A percentile compares a stretch with the other conserved stretches of the same genome.
Conservation (phyloP, 495 filamentous ascomycete species). For the Chaetomium cochliodes region DNA sequence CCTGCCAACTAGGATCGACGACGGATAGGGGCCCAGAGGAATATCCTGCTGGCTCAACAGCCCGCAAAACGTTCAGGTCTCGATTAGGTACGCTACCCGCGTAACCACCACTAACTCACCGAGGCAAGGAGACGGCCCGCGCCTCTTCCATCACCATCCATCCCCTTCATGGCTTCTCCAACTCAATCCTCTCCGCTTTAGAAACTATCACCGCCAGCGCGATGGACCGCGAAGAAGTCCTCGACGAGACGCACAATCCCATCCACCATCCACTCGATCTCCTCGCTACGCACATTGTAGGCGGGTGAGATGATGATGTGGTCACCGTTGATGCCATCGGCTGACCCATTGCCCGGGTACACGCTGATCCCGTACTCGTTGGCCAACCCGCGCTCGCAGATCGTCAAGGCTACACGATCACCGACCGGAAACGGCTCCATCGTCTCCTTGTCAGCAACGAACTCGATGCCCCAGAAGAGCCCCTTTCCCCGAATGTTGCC, state of each 20-base stretch:
- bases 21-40: too few species aligned
- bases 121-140: too few species aligned
- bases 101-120: background rate
- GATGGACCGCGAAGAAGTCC: slow-evolving; percentile 32
- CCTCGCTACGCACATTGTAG: slow-evolving; percentile 63
- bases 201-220: background rate
- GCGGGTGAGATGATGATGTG: slow-evolving; percentile 74
- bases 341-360: slow-evolving; percentile 68
- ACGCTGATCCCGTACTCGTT: slow-evolving; percentile 60
- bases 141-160: background rate
- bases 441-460: slow-evolving; percentile 52
- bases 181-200: background rate
- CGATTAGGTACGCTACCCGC: slow-evolving; percentile 1
- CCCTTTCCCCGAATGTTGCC: slow-evolving; percentile 65
- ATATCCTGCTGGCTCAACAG: too few species aligned
- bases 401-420: slow-evolving; percentile 43
- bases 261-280: slow-evolving; percentile 57
- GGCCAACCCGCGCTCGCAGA: slow-evolving; percentile 55
- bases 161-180: background rate
- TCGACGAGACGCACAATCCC: slow-evolving; percentile 44
- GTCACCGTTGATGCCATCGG: slow-evolving; percentile 67
- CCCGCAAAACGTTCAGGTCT: too few species aligned
- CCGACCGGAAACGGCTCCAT: slow-evolving; percentile 49
- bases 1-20: too few species aligned
- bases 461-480: slow-evolving; percentile 62